Evolutionary conservation across 2,329 filamentous ascomycete species (phyloP).

Genomic region (Pestalotiopsis sp.): DNA sequence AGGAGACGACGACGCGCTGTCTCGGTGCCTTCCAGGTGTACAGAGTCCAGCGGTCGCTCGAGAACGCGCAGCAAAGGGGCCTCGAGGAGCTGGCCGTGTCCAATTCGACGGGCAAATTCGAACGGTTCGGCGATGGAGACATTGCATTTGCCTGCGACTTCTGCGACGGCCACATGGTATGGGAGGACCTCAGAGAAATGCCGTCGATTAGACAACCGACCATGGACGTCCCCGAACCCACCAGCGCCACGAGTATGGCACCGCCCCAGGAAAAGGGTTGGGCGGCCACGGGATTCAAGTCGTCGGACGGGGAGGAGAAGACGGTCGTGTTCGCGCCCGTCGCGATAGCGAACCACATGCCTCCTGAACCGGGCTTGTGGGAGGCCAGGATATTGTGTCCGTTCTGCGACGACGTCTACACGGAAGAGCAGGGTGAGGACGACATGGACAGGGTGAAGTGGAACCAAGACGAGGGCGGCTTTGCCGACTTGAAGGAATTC

Average conservation of each 20-base stretch:
- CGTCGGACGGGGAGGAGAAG: slow-evolving; percentile 47
- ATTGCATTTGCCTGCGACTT: slow-evolving; percentile 64
- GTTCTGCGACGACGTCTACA: slow-evolving; percentile 57
- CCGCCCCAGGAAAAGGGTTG: slow-evolving; percentile 43
- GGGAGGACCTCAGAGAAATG: slow-evolving; percentile 58
- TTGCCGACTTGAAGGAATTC: slow-evolving; percentile 50
- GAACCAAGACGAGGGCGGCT: slow-evolving; percentile 48
- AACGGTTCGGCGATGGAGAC: slow-evolving; percentile 56
- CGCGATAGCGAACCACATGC: slow-evolving; percentile 59
- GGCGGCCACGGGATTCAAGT: slow-evolving; percentile 51
- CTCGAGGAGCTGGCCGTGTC: slow-evolving; percentile 54
- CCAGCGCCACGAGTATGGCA: slow-evolving; percentile 18
- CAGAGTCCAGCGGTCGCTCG: slow-evolving; percentile 45
- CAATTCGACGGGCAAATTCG: slow-evolving; percentile 56
- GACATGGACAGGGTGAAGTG: slow-evolving; percentile 53
- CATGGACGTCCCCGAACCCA: slow-evolving; percentile 18
- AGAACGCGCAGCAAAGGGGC: slow-evolving; percentile 21
- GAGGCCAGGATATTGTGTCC: slow-evolving; percentile 55
- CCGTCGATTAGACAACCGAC: slow-evolving; percentile 42
- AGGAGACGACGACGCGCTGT: slow-evolving; percentile 50
- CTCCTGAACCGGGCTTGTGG: slow-evolving; percentile 54
- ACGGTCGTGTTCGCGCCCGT: slow-evolving; percentile 58
- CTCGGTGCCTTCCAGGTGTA: slow-evolving; percentile 59
- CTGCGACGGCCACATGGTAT: slow-evolving; percentile 62
- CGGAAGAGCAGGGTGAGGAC: slow-evolving; percentile 50